Base-by-base conservation (phyloP, 805 yeast genomes). In the Hanseniaspora meyeri region DNA sequence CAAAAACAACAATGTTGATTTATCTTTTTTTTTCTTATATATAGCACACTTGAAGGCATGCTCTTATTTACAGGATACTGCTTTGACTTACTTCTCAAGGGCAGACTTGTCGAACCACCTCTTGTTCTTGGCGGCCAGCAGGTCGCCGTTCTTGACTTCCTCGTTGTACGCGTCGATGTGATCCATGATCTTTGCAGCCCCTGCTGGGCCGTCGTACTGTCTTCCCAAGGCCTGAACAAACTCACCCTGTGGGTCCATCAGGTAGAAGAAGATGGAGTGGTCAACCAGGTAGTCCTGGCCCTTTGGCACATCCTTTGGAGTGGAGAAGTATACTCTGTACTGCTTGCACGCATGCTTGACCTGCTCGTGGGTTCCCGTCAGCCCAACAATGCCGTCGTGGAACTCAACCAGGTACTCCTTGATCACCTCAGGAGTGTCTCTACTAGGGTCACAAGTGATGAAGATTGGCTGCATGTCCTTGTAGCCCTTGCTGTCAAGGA, bases 241-340 rank as follows among this genome's bases (percentile, higher is more conserved):
- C 66, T 87, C 81, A 49, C 97, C 98, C 67, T 93, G 96, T n/a
- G 96, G 90, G 68, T 93, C 97, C 97, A 93, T 91, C 64, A 93
- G 74, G 66, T 93, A 93, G 72, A 91, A 91, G 79, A 93, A 93
- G 58, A 93, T 89, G 3, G 97, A 91, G 70, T 93, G 98, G 67
- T 93, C 98, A 36, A 93, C 98, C 59, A 93, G 75, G 67, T 93
- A 93, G 64, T 93, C 96, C 70, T 93, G 95, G 19, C 97, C 97
- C 0, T 95, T 93, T 67, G 89, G 87, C 49, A 93, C 84, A 66
- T 88, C 80, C 29, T 90, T 86, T 3, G 98, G 98, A 1, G 98
- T 93, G n/a, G 96, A 87, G 70, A 93, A 93, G 70, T 93, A 93
- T 14, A 93, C 98, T 62, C 98, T 77, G 71, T 82, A 93, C 62